A percentile compares a stretch with the other conserved stretches of the same genome.
These are phyloP conservation scores for Penicillium goetzii DNA, from an alignment of 495 filamentous ascomycete species.

Conservation along the genomic window DNA sequence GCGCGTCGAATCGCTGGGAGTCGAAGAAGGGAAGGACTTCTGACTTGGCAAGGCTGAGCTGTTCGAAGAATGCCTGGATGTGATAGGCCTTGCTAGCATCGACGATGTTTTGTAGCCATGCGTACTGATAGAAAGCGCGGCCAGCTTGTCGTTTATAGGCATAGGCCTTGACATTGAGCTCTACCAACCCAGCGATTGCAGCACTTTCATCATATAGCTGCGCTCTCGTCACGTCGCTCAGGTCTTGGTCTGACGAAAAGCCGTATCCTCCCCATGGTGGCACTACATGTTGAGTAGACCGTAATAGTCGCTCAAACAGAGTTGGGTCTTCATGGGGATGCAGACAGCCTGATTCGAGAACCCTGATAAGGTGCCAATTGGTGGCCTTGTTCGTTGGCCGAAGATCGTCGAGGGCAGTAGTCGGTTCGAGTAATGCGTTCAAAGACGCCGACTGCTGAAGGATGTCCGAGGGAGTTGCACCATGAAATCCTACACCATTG, in stretches of 20 bases:
- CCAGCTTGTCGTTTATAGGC: slow-evolving; percentile 31
- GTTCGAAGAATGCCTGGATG: slow-evolving; percentile 42
- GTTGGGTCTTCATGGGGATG: slow-evolving; percentile 43
- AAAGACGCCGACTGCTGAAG: slow-evolving; percentile 28
- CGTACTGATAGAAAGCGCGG: slow-evolving; percentile 36
- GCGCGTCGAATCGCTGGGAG: slow-evolving; percentile 16
- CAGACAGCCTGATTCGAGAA: slow-evolving; percentile 54
- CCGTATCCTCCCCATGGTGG: slow-evolving; percentile 40
- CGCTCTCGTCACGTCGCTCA: slow-evolving; percentile 31
- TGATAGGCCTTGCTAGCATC: slow-evolving; percentile 47
- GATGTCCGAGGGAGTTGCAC: slow-evolving; percentile 29
- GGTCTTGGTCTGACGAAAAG: slow-evolving; percentile 22
- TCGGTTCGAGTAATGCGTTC: slow-evolving; percentile 32
- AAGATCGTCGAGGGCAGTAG: slow-evolving; percentile 19
- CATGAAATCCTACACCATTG: slow-evolving; percentile 36
- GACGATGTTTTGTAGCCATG: slow-evolving; percentile 41
- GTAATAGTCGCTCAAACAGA: slow-evolving; percentile 43
- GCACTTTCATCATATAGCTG: slow-evolving; percentile 45
- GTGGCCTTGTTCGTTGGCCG: slow-evolving; percentile 38
- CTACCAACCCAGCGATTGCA: slow-evolving; percentile 41
- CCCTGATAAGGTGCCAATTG: slow-evolving; percentile 55
- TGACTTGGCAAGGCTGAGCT: slow-evolving; percentile 22
- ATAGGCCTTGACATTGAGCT: slow-evolving; percentile 41
- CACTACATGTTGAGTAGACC: slow-evolving; percentile 39
- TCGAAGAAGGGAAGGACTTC: slow-evolving; percentile 26